A percentile compares a stretch with the other conserved stretches of the same genome.
Evolutionary conservation across 352 stramenopile genomes (phyloP).

Genomic region (Globisporangium acanthophoron): DNA sequence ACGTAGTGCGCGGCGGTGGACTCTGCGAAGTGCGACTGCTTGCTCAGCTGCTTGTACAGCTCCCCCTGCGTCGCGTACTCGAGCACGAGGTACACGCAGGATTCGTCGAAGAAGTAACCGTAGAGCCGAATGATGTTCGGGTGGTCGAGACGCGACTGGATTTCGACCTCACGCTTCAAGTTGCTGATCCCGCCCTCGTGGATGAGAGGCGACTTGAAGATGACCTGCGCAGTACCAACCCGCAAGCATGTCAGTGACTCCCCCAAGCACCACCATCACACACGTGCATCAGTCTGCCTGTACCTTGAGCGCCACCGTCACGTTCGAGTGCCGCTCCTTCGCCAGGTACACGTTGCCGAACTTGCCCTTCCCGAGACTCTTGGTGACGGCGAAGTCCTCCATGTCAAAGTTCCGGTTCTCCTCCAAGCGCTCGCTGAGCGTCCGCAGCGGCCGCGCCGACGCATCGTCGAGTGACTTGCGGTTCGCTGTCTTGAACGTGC

Average conservation of each 20-base stretch:
- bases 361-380: constrained; percentile 80
- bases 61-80: constrained; percentile 80
- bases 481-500: constrained; percentile 16
- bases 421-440: constrained; percentile 42
- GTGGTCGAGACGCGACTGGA: constrained; percentile 74
- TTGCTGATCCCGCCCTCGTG: constrained; percentile 51
- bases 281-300: not conserved
- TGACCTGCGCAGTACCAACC: constrained; percentile 24
- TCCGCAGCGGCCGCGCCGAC: constrained; percentile 17
- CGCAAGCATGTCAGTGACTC: not conserved
- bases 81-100: constrained; percentile 76
- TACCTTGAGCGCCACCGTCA: constrained; percentile 80
- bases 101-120: constrained; percentile 86
- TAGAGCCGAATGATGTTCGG: constrained; percentile 69
- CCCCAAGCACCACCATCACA: not conserved
- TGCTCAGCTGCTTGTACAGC: constrained; percentile 73
- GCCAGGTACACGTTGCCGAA: constrained; percentile 85
- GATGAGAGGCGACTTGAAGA: constrained; percentile 61
- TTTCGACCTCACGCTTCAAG: constrained; percentile 79
- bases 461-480: constrained; percentile 44
- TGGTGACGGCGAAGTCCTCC: constrained; percentile 73
- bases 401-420: constrained; percentile 63
- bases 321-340: constrained; percentile 57
- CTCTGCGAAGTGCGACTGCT: constrained; percentile 47
- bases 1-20: constrained; percentile 58